Evolutionary conservation across 2,329 filamentous ascomycete species (phyloP).

Genomic region (Penicillium paneum): DNA sequence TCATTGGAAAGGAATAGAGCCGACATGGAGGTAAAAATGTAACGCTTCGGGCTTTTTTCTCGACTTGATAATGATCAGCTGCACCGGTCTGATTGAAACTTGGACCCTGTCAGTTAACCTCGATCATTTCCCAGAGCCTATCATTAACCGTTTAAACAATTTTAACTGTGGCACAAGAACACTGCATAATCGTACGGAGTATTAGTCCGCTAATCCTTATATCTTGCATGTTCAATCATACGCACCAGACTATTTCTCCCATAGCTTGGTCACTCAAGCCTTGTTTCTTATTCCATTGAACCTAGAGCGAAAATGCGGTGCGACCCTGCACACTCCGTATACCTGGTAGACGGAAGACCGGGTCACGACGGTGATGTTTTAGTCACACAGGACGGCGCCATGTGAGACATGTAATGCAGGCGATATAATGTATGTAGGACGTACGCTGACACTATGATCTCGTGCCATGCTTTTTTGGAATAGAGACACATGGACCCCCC

Average conservation of each 20-base stretch:
- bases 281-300: constrained; percentile 1
- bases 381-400: constrained; percentile 17
- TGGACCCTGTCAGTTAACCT: constrained; percentile 6
- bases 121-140: not conserved
- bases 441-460: constrained; percentile 7
- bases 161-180: constrained; percentile 3
- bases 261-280: not conserved
- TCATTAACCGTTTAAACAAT: constrained; percentile 1
- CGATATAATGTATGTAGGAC: constrained; percentile 8
- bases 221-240: not conserved
- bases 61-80: not conserved
- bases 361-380: constrained; percentile 12
- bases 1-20: not conserved
- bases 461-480: constrained; percentile 5
- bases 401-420: constrained; percentile 32
- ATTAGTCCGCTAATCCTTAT: not conserved
- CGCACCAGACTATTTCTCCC: not conserved
- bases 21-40: not conserved
- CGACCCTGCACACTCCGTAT: constrained; percentile 14
- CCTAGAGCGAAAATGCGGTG: constrained; percentile 5
- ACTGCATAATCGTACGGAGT: not conserved
- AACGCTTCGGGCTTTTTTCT: not conserved
- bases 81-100: constrained; percentile 9
- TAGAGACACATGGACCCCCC: constrained; percentile 4
- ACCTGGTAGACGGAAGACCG: constrained; percentile 21